Base-by-base conservation (phyloP, 148 eudicot species). In the Camellia japonica region DNA sequence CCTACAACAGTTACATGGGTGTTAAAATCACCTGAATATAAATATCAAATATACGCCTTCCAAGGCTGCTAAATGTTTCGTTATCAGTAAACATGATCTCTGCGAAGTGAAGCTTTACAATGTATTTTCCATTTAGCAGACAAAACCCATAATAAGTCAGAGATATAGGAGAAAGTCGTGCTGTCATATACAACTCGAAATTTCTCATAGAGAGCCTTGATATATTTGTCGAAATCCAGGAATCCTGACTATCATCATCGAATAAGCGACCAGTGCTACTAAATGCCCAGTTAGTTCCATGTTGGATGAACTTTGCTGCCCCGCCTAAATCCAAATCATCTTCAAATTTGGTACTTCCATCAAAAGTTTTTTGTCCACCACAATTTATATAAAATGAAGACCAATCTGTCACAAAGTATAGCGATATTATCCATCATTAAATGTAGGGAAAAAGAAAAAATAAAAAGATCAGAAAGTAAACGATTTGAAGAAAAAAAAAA, bases 111-210 rank as follows among this genome's bases (percentile, higher is more conserved):
- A 87, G 87, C 62, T 54, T 82, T 11, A 87, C 80, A 0, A 46
- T 80, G 78, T 87, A 87, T n/a, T 75, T 80, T 65, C 82, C 87
- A 61, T 84, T 80, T 18, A 13, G 23, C 71, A 87, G 46, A 74
- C 87, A 87, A 56, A 72, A 82, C 14, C 82, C 87, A 59, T 77
- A 87, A 56, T 87, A 87, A 7, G 89, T 81, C 77, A 87, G 68
- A 7, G 89, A 86, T 23, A 82, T 43, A 2, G 89, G 83, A 1
- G 89, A 84, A 41, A 71, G 75, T 47, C 89, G 86, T 49, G 89
- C 89, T 49, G 89, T 43, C 74, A 13, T n/a, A 77, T 81, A 79
- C 74, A 86, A 70, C 8, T 76, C 8, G 0, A 74, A 30, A 52
- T 76, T 62, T 2, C 72, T 68, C 41, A 77, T 69, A 6, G 61